These are phyloP conservation scores for Solanum appendiculatum DNA, from an alignment of 257 asterid species.

Conservation along the genomic window DNA sequence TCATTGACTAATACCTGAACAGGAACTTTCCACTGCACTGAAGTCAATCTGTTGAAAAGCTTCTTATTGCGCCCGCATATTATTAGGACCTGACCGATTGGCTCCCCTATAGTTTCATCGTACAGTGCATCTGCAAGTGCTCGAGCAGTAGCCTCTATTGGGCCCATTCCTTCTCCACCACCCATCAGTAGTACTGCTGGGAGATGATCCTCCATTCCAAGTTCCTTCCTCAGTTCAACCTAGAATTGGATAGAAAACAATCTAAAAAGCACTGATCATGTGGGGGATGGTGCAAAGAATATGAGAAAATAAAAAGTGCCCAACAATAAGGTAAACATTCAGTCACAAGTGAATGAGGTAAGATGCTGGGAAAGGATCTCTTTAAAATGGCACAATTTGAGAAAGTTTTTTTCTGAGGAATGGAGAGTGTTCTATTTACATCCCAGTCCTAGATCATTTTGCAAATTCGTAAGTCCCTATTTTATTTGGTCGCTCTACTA, in stretches of 20 bases:
- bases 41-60: conserved; percentile 58
- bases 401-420: not conserved
- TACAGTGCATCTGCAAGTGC: conserved; percentile 79
- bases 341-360: not conserved
- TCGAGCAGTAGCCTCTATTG: conserved; percentile 94
- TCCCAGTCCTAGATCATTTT: not conserved
- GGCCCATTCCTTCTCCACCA: conserved; percentile 99
- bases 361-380: not conserved
- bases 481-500: not conserved
- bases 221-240: conserved; percentile 70
- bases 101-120: conserved; percentile 60
- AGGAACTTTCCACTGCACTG: conserved; percentile 80
- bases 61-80: conserved; percentile 91
- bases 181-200: conserved; percentile 94
- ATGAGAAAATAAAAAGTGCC: not conserved
- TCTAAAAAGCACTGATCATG: not conserved
- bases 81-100: conserved; percentile 82
- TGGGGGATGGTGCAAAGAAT: not conserved
- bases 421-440: not conserved
- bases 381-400: not conserved
- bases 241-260: conserved; percentile 9
- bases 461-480: not conserved
- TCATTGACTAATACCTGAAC: conserved; percentile 19
- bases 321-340: not conserved
- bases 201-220: conserved; percentile 83